Evolutionary conservation across 2,329 filamentous ascomycete genomes (phyloP).

Genomic region (Colletotrichum musae): DNA sequence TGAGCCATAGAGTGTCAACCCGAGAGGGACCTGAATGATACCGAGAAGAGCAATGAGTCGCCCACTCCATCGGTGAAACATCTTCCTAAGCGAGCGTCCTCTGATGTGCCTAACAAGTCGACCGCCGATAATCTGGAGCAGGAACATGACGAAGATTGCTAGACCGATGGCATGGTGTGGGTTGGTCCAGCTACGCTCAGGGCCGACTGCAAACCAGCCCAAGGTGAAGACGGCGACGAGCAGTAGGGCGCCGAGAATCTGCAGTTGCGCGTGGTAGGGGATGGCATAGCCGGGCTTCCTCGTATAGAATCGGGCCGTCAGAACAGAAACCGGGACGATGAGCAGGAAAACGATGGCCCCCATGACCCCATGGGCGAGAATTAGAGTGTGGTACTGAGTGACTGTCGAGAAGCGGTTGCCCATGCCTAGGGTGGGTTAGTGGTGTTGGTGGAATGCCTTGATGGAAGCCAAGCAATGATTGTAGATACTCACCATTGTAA

Average conservation of each 20-base stretch:
- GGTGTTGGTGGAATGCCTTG: conserved; percentile 37
- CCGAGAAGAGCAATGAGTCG: conserved; percentile 84
- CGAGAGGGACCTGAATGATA: conserved; percentile 88
- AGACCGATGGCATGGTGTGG: conserved; percentile 89
- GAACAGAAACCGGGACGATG: conserved; percentile 80
- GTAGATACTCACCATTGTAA: conserved; percentile 78
- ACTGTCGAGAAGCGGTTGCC: conserved; percentile 82
- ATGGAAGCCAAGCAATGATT: conserved; percentile 4
- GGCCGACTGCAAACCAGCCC: conserved; percentile 85
- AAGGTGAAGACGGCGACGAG: conserved; percentile 80
- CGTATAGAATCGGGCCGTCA: conserved; percentile 80
- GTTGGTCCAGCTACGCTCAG: conserved; percentile 79
- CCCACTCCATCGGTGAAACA: conserved; percentile 92
- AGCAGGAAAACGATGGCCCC: conserved; percentile 82
- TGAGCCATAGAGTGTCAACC: conserved; percentile 92
- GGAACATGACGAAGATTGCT: conserved; percentile 80
- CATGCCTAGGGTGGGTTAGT: conserved; percentile 73
- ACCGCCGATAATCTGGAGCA: conserved; percentile 80
- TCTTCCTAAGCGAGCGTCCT: conserved; percentile 64
- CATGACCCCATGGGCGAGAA: conserved; percentile 80
- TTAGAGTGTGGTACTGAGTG: conserved; percentile 78
- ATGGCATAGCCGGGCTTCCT: conserved; percentile 73
- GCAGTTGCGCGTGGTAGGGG: conserved; percentile 80
- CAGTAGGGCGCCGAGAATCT: conserved; percentile 77
- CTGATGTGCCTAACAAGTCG: conserved; percentile 71